phyloP scores from a whole-genome alignment of 2,329 filamentous ascomycete genomes.

The Shiraia sp. region DNA sequence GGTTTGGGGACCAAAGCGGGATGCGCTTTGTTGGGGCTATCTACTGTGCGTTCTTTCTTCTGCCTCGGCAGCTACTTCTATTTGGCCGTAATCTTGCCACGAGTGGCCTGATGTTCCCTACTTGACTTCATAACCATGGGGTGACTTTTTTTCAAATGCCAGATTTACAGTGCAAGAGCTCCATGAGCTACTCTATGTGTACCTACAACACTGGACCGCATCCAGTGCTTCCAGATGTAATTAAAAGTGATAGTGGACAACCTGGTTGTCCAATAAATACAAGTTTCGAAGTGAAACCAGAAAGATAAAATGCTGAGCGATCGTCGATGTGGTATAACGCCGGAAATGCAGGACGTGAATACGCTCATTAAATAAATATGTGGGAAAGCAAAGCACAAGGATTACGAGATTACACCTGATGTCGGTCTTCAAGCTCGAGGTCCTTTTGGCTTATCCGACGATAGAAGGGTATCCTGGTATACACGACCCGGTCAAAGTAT shows the following conservation, averaged over 20 bases:
- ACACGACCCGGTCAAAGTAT: conserved; percentile 19
- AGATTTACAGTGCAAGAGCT: conserved; percentile 1
- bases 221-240: background rate
- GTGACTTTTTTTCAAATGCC: background rate
- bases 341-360: conserved; percentile 28
- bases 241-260: conserved; percentile 14
- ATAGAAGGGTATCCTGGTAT: conserved; percentile 40
- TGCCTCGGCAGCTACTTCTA: no score
- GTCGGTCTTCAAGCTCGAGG: conserved; percentile 41
- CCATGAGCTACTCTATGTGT: conserved; percentile 6
- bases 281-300: no score
- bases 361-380: conserved; percentile 26
- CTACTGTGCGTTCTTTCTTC: no score
- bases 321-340: conserved; percentile 18
- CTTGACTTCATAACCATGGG: background rate
- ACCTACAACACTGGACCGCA: conserved; percentile 7
- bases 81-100: no score
- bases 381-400: conserved; percentile 7
- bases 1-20: no score
- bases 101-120: background rate
- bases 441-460: conserved; percentile 43
- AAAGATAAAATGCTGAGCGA: conserved; percentile 18
- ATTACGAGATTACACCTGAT: conserved; percentile 32
- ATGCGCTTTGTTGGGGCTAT: no score
- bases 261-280: no score